Evolutionary conservation across 352 stramenopile genomes (phyloP), one percentile per base, ranked within the genome.

Genomic region (Elongisporangium undulatum): DNA sequence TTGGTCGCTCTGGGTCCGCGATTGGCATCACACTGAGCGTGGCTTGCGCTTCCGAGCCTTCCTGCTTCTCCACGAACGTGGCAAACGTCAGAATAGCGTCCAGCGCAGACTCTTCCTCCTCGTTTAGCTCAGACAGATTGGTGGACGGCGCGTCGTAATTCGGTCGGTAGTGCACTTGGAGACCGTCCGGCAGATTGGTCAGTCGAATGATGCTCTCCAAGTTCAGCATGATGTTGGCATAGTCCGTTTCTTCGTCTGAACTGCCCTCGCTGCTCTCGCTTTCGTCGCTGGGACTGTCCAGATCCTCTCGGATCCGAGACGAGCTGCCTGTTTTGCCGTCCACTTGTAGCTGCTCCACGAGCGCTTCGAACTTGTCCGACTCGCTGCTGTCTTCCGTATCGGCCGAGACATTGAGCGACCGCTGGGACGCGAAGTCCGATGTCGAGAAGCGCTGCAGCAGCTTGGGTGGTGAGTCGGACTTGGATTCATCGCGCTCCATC

Each of bases 151-250:
- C 68, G 10, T 90, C 78, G 56, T 84, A 91, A 57, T 94, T 80
- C 38, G 85, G 85, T 4, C 82, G 77, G 61, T 92, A 92, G 49
- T 92, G 82, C 21, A 94, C 85, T 67, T 94, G 85, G 0, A 94
- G 68, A 3, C 85, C 85, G 26, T 91, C 74, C 4, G 85, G 85
- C 0, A 94, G 67, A 38, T 89, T 90, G 4, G 83, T 94, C 24
- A 92, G 69, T 12, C 85, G 81, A 52, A 94, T 91, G 59, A 94
- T 94, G 51, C 82, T 92, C 55, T 94, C 85, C 4, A 94, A 61
- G 66, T 94, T 85, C 6, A 94, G 64, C 12, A 78, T 65, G 41
- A 92, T 70, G 53, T 88, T 85, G 0, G 74, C 71, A 45, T 87
- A 87, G 7, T 74, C 67, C 1, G 67, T 63, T 4, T 79, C 71